phyloP scores from a whole-genome alignment of 257 asterid genomes.

The Hygrophila difformis region DNA sequence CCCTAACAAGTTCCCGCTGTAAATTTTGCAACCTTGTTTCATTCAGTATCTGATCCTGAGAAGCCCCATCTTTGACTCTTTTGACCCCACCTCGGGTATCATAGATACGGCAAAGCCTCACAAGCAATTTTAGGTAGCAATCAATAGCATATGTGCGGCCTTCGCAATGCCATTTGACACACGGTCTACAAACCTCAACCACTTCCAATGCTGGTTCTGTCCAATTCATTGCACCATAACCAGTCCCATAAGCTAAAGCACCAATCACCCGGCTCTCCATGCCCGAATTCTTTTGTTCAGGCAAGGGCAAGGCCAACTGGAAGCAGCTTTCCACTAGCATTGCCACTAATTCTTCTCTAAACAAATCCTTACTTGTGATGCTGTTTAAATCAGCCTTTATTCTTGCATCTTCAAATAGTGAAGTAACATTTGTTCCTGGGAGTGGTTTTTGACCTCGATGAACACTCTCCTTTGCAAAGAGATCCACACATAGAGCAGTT shows the following conservation, averaged over 20 bases:
- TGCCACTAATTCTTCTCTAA: slow-evolving; percentile 93
- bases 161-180: slow-evolving; percentile 92
- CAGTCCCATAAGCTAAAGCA: slow-evolving; percentile 93
- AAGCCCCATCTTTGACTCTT: slow-evolving; percentile 93
- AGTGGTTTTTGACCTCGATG: slow-evolving; percentile 96
- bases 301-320: slow-evolving; percentile 87
- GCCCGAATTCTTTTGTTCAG: slow-evolving; percentile 84
- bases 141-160: slow-evolving; percentile 93
- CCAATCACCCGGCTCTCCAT: slow-evolving; percentile 97
- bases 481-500: slow-evolving; percentile 95
- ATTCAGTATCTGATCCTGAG: slow-evolving; percentile 92
- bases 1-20: slow-evolving; percentile 83
- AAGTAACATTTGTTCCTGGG: slow-evolving; percentile 87
- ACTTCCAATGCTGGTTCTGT: slow-evolving; percentile 96
- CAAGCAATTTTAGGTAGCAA: slow-evolving; percentile 88
- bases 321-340: slow-evolving; percentile 96
- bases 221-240: slow-evolving; percentile 97
- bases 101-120: slow-evolving; percentile 83
- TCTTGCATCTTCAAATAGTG: slow-evolving; percentile 83
- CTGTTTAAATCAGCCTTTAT: slow-evolving; percentile 76
- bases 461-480: slow-evolving; percentile 89
- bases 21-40: slow-evolving; percentile 88
- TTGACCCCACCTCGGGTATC: slow-evolving; percentile 97
- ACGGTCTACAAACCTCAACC: slow-evolving; percentile 95
- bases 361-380: slow-evolving; percentile 70